Evolutionary conservation across 768 basidiomycete species (phyloP).

Genomic region (Lactifluus hygrophoroides): DNA sequence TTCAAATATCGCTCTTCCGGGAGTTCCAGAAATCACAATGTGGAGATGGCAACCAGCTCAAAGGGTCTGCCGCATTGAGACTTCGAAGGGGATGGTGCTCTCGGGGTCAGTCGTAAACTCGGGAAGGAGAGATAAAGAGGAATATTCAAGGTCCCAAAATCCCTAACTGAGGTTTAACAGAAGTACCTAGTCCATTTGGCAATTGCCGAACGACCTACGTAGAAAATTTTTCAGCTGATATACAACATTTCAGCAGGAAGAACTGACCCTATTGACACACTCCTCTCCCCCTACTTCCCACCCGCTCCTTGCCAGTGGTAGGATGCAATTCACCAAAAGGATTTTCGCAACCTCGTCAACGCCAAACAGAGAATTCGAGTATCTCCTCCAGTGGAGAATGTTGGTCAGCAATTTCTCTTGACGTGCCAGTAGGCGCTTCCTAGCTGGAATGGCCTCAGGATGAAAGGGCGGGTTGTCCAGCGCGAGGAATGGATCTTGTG

Average conservation of each 20-base stretch:
- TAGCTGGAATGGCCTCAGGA: conserved; percentile 64
- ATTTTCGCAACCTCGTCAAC: conserved; percentile 45
- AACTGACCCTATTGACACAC: conserved; percentile 47
- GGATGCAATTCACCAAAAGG: conserved; percentile 50
- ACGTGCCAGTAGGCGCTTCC: conserved; percentile 58
- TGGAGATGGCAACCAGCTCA: conserved; percentile 21
- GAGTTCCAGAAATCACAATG: conserved; percentile 14
- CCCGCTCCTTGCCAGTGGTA: conserved; percentile 60
- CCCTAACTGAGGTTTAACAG: neutral
- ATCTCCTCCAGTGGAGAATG: conserved; percentile 68
- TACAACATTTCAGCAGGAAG: neutral
- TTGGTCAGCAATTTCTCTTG: conserved; percentile 67
- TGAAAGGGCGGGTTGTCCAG: conserved; percentile 49
- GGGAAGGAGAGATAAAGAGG: neutral
- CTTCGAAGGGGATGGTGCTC: conserved; percentile 21
- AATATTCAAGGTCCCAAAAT: conserved; percentile 3
- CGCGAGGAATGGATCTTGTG: conserved; percentile 43
- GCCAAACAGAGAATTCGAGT: conserved; percentile 51
- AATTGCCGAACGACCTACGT: conserved; percentile 12
- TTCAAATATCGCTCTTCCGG: conserved; percentile 39
- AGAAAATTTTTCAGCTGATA: neutral
- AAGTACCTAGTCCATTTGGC: conserved; percentile 22
- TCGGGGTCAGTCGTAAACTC: conserved; percentile 23
- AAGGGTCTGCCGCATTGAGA: conserved; percentile 34
- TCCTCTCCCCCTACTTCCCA: conserved; percentile 87